Evolutionary conservation across 106 monocot genomes (phyloP).

Genomic region (Gastrodia elata): DNA sequence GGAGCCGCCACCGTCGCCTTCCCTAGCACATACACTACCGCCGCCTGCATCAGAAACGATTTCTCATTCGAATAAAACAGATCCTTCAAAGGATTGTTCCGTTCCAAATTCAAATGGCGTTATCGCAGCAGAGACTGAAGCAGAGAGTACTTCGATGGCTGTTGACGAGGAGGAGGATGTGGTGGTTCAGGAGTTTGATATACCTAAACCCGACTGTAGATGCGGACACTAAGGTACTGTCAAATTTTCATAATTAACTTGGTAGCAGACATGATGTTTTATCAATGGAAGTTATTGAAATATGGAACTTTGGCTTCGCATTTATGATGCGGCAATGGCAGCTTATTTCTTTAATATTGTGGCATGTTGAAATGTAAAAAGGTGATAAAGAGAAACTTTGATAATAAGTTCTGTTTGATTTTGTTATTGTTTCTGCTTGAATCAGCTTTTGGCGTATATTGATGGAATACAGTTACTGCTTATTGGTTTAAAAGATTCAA

Average conservation of each 20-base stretch:
- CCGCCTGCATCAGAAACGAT: too few species aligned
- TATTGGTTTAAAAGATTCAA: not conserved
- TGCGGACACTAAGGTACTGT: slow-evolving; percentile 10
- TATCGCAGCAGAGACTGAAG: not conserved
- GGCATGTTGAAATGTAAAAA: not conserved
- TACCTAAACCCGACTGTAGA: slow-evolving; percentile 1
- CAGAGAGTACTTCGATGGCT: not conserved
- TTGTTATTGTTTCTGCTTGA: not conserved
- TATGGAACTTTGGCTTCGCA: not conserved
- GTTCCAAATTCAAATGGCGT: not conserved
- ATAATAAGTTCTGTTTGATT: not conserved
- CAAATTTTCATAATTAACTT: not conserved
- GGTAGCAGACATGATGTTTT: not conserved
- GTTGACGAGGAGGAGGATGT: slow-evolving; percentile 15
- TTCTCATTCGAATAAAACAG: not conserved
- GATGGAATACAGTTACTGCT: not conserved
- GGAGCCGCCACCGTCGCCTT: slow-evolving; percentile 1
- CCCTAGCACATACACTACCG: not conserved
- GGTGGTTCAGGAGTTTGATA: slow-evolving; percentile 16
- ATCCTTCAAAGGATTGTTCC: not conserved
- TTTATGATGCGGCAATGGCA: not conserved
- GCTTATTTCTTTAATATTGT: not conserved
- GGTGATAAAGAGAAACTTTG: not conserved
- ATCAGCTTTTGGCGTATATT: not conserved
- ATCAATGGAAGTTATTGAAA: not conserved